Percentiles rank a stretch among this genome's conserved stretches.
These are phyloP conservation scores for Colletotrichum zoysiae DNA, from an alignment of 2,329 filamentous ascomycete genomes.

Conservation along the genomic window DNA sequence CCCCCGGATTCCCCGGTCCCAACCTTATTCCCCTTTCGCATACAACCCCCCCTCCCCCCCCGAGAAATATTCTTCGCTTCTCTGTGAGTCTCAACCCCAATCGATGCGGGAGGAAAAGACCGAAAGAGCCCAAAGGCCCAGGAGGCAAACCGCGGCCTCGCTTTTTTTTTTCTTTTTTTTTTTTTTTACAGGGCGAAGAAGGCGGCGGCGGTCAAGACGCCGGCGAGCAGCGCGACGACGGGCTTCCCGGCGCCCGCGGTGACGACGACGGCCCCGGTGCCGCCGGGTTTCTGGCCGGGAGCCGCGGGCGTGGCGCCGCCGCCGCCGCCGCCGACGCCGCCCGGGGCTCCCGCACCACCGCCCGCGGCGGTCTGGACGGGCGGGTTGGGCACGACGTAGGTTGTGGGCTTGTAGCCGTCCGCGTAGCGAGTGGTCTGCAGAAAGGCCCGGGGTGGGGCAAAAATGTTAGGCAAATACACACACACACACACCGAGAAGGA, in stretches of 20 bases:
- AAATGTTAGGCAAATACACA: no score
- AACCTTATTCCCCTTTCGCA: not conserved
- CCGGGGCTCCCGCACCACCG: not conserved
- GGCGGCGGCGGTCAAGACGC: slow-evolving; percentile 15
- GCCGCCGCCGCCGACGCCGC: not conserved
- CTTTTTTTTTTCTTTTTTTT: no score
- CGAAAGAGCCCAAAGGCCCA: not conserved
- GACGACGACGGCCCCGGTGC: slow-evolving; percentile 25
- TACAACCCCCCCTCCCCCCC: no score
- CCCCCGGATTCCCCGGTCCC: not conserved
- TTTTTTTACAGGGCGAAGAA: slow-evolving; percentile 27
- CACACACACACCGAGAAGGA: not conserved
- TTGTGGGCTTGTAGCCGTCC: slow-evolving; percentile 1
- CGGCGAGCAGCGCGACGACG: slow-evolving; percentile 24
- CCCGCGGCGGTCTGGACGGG: slow-evolving; percentile 11
- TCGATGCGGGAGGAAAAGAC: not conserved
- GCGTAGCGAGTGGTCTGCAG: not conserved
- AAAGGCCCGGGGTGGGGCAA: no score
- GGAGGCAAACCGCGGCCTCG: no score
- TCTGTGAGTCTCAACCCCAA: slow-evolving; percentile 21
- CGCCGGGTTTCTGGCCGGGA: not conserved
- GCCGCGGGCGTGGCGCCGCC: not conserved
- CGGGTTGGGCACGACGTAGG: slow-evolving; percentile 10
- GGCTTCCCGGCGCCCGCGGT: slow-evolving; percentile 30
- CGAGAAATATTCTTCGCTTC: not conserved